These are phyloP conservation scores for Sugiyamaella marilandica DNA, from an alignment of 805 yeast genomes.

Conservation along the genomic window DNA sequence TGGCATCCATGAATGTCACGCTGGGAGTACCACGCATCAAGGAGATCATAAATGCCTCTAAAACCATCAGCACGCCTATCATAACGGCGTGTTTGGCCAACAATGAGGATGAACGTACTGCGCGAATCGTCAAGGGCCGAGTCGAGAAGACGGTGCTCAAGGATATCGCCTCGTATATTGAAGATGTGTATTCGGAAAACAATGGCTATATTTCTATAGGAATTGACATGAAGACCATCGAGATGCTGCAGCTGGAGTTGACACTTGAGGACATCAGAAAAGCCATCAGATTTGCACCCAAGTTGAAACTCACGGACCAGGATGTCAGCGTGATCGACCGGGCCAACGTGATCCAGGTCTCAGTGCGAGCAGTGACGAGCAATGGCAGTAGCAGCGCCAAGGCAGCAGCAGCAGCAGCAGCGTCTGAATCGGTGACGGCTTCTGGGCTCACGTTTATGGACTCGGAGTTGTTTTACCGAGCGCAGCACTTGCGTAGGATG, in stretches of 20 bases:
- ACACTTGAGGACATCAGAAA: conserved; percentile 78
- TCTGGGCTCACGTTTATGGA: conserved; percentile 32
- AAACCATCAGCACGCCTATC: conserved; percentile 91
- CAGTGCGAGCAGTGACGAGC: conserved; percentile 46
- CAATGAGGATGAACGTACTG: conserved; percentile 93
- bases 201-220: conserved; percentile 75
- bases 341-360: conserved; percentile 45
- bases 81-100: conserved; percentile 91
- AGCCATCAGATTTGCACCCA: conserved; percentile 81
- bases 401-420: conserved; percentile 31
- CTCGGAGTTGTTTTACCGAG: conserved; percentile 70
- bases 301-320: conserved; percentile 69
- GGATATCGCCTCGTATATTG: conserved; percentile 84
- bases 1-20: conserved; percentile 97
- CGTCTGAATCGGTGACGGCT: conserved; percentile 39
- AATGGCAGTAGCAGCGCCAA: conserved; percentile 36
- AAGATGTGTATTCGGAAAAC: conserved; percentile 84
- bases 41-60: conserved; percentile 96
- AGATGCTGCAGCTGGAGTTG: conserved; percentile 82
- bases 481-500: conserved; percentile 82
- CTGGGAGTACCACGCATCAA: conserved; percentile 99
- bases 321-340: conserved; percentile 67
- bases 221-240: conserved; percentile 79
- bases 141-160: conserved; percentile 84
- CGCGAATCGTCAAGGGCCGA: conserved; percentile 97